Evolutionary conservation across 2,329 filamentous ascomycete species (phyloP).

Genomic region (Aspergillus bombycis): DNA sequence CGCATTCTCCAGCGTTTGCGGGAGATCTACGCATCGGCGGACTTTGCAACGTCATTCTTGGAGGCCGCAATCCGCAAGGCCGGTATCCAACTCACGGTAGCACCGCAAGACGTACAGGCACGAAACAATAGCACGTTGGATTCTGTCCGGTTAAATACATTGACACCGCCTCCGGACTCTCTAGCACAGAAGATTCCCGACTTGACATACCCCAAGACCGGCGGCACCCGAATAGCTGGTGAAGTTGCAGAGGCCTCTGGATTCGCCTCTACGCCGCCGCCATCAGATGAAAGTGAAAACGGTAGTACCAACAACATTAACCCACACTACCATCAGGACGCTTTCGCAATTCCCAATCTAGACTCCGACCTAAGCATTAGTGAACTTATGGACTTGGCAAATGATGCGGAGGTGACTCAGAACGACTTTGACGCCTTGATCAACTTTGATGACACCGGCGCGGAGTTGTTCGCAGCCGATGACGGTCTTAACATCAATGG

Average conservation of each 20-base stretch:
- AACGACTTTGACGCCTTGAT: slow-evolving; percentile 52
- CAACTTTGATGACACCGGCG: slow-evolving; percentile 48
- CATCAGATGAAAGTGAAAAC: slow-evolving; percentile 48
- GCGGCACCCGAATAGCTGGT: slow-evolving; percentile 21
- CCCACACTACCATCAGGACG: slow-evolving; percentile 30
- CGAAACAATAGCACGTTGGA: slow-evolving; percentile 23
- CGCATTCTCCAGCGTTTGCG: slow-evolving; percentile 83
- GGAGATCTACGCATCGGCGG: slow-evolving; percentile 90
- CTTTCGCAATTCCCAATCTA: slow-evolving; percentile 34
- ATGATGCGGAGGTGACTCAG: slow-evolving; percentile 48
- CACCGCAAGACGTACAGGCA: slow-evolving; percentile 35
- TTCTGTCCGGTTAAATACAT: slow-evolving; percentile 31
- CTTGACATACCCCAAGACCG: slow-evolving; percentile 38
- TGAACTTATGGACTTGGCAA: slow-evolving; percentile 48
- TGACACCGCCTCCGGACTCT: slow-evolving; percentile 47
- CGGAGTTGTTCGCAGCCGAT: slow-evolving; percentile 40
- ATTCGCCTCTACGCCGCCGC: slow-evolving; percentile 46
- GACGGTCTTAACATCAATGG: slow-evolving; percentile 16
- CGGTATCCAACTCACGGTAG: slow-evolving; percentile 69
- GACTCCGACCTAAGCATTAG: slow-evolving; percentile 42
- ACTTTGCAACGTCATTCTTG: slow-evolving; percentile 94
- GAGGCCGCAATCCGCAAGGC: slow-evolving; percentile 88
- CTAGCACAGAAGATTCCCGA: slow-evolving; percentile 44
- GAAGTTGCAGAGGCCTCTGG: slow-evolving; percentile 27
- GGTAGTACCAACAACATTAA: slow-evolving; percentile 45